Percentiles rank a stretch among this genome's conserved stretches.
These are phyloP conservation scores for Ceratobasidium papillatum DNA, from an alignment of 1,284 basidiomycete species.

Conservation along the genomic window DNA sequence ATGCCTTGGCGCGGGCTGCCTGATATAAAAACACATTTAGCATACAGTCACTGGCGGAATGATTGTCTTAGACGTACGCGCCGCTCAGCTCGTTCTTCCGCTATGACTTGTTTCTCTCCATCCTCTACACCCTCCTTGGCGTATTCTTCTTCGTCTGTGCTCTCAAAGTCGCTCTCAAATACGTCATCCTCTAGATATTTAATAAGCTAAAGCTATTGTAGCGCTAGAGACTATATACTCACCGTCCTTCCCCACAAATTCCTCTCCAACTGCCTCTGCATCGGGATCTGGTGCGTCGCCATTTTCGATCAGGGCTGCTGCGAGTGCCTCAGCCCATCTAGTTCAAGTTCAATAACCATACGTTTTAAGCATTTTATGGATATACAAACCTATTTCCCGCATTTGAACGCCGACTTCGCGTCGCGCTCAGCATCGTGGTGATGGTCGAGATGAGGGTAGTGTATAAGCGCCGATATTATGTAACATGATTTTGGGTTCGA, in stretches of 20 bases:
- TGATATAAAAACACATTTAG: conserved; percentile 48
- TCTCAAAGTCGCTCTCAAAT: conserved; percentile 82
- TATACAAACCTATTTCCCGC: conserved; percentile 23
- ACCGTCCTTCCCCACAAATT: conserved; percentile 71
- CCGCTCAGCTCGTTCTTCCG: conserved; percentile 66
- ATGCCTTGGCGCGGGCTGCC: conserved; percentile 66
- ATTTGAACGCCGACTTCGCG: conserved; percentile 28
- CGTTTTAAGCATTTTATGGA: not conserved
- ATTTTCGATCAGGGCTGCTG: conserved; percentile 25
- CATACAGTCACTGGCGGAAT: not conserved
- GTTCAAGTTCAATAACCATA: not conserved
- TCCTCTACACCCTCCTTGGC: conserved; percentile 61
- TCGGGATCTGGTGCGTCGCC: conserved; percentile 22
- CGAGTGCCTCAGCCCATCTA: conserved; percentile 36
- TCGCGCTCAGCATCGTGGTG: conserved; percentile 26
- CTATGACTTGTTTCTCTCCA: conserved; percentile 63
- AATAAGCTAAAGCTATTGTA: not conserved
- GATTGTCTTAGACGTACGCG: conserved; percentile 58
- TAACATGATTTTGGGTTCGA: not conserved
- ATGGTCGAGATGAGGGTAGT: not conserved
- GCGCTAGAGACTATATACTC: conserved; percentile 45
- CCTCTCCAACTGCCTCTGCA: conserved; percentile 58
- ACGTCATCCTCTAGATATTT: conserved; percentile 68
- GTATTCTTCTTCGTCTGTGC: conserved; percentile 74
- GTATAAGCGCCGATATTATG: not conserved